Evolutionary conservation across 345 rosid genomes (phyloP), one percentile per base, ranked within the genome.

Genomic region (Fremontodendron californicum): DNA sequence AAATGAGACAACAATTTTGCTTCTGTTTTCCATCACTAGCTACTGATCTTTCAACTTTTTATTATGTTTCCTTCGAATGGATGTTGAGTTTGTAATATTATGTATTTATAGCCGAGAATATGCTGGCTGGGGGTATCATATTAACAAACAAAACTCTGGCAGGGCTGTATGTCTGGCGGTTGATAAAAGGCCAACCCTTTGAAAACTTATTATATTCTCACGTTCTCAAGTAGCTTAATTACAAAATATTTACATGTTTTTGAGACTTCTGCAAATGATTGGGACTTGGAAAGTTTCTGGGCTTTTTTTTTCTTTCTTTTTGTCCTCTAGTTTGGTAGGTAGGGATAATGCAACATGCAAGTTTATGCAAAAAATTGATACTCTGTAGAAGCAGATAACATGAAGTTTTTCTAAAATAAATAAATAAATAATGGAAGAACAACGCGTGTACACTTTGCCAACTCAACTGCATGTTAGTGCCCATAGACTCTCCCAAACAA

Each of bases 21-120:
- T 78, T 75, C 48, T 73, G 42, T 58, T 79, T 57, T 70, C 82
- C 85, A 84, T 81, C 3, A 0, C 4, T 3, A 48, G 58, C 61
- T 10, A 23, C 29, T 57, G 21, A 37, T n/a, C 33, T 21, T 29
- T 40, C 35, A 42, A 29, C 57, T 58, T 42, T 7, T 0, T 25
- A 3, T 45, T 18, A 19, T 19, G 9, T 19, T 19, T 77, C 15
- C 68, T 75, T 58, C 27, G n/a, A 27, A 19, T 73, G 52, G 21
- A 40, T 42, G 25, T 63, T 21, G 52, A 1, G 51, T 67, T 46
- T 68, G 52, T 52, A 68, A 13, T 23, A 25, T 45, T 3, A 45
- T 23, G 55, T 45, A 45, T 69, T 69, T 69, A 69, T 46, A 46
- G 73, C 27, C 25, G 57, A 67, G 51, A n/a, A 65, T 39, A 18